Evolutionary conservation across 768 basidiomycete species (phyloP), one percentile per base, ranked within the genome.

Genomic region (Pholiota conissans): DNA sequence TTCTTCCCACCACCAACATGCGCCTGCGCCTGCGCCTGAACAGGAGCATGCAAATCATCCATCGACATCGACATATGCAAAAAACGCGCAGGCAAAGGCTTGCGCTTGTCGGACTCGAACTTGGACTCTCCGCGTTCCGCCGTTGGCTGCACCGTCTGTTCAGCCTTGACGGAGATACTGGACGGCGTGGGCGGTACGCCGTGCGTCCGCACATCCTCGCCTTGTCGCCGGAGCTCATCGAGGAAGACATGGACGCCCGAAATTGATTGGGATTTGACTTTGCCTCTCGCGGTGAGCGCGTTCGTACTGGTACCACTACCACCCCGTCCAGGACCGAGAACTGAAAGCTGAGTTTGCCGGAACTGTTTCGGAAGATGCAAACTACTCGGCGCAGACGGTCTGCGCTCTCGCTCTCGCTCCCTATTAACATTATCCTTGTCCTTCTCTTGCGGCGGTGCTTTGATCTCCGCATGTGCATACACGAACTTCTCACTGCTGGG

Each of bases 321-420:
- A 47, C 5, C 28, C 8, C 56, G n/a, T 11, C 28, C 47, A 40
- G 27, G 52, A 22, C 47, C 28, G 4, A 34, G 27, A 5, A 47
- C 50, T 40, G 42, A 59, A n/a, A 45, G 42, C 42, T 20, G 18
- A 24, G 52, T 22, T 9, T 46, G 30, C 3, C 55, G 57, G 18
- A 48, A 10, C 14, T 35, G 20, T 11, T 53, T 58, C 5, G 63
- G 54, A 32, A 35, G 42, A 11, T 47, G 60, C 28, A 67, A 45
- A 40, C 49, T 54, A 30, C 66, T 66, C 24, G 68, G 68, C 26
- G 68, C 68, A 35, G 66, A 67, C 1, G 68, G 62, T 8, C 66
- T 61, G 11, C 68, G 62, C 52, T 65, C 56, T 32, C 57, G 57
- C 13, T 57, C 58, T 30, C 32, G 20, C 11, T 48, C 30, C 10